phyloP scores from a whole-genome alignment of 345 rosid species.

The Aethionema arabicum region DNA sequence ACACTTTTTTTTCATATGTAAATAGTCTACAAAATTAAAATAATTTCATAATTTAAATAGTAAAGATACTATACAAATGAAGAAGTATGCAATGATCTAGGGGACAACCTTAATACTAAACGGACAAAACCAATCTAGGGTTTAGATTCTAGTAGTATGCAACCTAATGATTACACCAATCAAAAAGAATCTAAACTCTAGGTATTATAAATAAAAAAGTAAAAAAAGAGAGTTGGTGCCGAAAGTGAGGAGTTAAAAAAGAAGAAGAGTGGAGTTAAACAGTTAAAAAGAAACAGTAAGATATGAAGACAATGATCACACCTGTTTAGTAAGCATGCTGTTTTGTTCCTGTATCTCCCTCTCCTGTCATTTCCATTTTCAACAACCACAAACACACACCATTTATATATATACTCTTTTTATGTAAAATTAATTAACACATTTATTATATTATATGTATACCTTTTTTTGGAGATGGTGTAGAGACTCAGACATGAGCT shows the following conservation, averaged over 20 bases:
- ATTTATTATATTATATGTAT: too few relatives aligned
- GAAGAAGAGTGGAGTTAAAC: slow-evolving; percentile 24
- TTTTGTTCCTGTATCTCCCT: slow-evolving; percentile 66
- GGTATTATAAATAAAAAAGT: too few relatives aligned
- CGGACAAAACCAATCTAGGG: slow-evolving; percentile 30
- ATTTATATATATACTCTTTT: slow-evolving; percentile 18
- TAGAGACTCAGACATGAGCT: slow-evolving; percentile 79
- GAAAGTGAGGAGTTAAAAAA: neutral
- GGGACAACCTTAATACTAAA: slow-evolving; percentile 38
- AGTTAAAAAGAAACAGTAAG: slow-evolving; percentile 19
- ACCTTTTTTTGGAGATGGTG: slow-evolving; percentile 78
- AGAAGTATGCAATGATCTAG: neutral
- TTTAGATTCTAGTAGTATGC: neutral
- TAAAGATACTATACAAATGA: too few relatives aligned
- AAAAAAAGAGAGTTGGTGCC: too few relatives aligned
- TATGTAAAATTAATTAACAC: too few relatives aligned
- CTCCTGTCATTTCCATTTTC: slow-evolving; percentile 47
- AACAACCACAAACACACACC: slow-evolving; percentile 16
- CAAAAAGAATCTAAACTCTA: too few relatives aligned
- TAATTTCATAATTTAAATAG: neutral
- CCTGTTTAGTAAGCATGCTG: slow-evolving; percentile 70
- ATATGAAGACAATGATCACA: slow-evolving; percentile 17
- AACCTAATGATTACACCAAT: too few relatives aligned
- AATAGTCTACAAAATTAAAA: slow-evolving; percentile 11
- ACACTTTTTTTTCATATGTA: slow-evolving; percentile 1